Evolutionary conservation across 352 stramenopile genomes (phyloP).

Genomic region (Phytophthora multivora): DNA sequence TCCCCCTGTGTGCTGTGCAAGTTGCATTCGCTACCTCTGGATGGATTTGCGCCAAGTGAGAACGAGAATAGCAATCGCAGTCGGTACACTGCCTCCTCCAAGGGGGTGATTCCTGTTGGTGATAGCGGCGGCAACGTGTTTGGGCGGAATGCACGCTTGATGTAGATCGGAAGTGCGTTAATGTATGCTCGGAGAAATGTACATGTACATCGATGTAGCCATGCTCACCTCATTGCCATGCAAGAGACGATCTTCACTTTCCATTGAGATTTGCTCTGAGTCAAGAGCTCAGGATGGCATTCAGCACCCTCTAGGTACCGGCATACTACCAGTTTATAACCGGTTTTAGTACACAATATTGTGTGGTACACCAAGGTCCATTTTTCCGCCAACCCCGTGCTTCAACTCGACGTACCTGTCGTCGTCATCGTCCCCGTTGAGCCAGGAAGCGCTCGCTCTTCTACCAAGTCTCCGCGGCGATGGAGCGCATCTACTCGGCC

Average conservation of each 20-base stretch:
- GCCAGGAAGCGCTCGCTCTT: slow-evolving; percentile 4
- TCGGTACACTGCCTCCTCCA: slow-evolving; percentile 20
- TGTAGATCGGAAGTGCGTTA: slow-evolving; percentile 15
- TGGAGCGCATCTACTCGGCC: slow-evolving; percentile 89
- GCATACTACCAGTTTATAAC: not conserved
- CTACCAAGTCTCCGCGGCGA: slow-evolving; percentile 15
- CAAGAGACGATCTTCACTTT: not conserved
- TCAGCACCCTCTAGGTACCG: not conserved
- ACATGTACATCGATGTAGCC: not conserved
- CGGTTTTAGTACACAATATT: not conserved
- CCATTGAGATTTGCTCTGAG: slow-evolving; percentile 8
- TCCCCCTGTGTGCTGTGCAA: slow-evolving; percentile 61
- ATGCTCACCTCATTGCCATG: slow-evolving; percentile 1
- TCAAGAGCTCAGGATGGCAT: not conserved
- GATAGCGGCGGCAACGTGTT: slow-evolving; percentile 3
- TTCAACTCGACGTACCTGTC: slow-evolving; percentile 1
- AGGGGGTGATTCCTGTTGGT: not conserved
- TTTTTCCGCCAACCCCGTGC: not conserved
- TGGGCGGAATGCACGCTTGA: slow-evolving; percentile 16
- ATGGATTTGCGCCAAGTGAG: slow-evolving; percentile 10
- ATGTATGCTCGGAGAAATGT: no score
- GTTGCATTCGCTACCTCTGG: slow-evolving; percentile 32
- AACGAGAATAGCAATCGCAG: slow-evolving; percentile 34
- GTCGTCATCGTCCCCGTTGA: not conserved
- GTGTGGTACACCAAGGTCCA: not conserved